phyloP scores from a whole-genome alignment of 2,329 filamentous ascomycete genomes.

The Fusarium sterilihyphosum region DNA sequence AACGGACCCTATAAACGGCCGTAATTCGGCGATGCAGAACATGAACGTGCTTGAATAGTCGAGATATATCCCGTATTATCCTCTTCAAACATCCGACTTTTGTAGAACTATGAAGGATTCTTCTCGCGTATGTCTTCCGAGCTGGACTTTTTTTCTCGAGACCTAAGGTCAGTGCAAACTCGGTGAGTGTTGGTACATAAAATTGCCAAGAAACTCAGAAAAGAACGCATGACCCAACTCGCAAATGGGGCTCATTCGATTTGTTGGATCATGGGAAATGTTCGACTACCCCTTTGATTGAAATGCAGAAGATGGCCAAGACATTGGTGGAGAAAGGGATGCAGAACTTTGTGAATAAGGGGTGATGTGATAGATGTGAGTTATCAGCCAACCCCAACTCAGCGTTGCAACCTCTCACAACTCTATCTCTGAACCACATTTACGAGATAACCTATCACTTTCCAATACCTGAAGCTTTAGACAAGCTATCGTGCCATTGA shows the following conservation, averaged over 20 bases:
- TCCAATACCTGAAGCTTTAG: too few species aligned
- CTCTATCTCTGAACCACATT: neutral
- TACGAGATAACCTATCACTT: neutral
- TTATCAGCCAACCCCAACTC: neutral
- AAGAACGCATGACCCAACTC: constrained; percentile 8
- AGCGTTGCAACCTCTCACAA: constrained; percentile 1
- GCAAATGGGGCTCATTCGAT: constrained; percentile 7
- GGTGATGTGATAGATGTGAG: neutral
- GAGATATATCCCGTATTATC: constrained; percentile 22
- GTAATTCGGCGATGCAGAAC: constrained; percentile 31
- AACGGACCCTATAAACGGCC: constrained; percentile 27
- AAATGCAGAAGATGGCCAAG: constrained; percentile 16
- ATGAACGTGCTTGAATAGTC: constrained; percentile 1
- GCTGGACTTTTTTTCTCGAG: neutral
- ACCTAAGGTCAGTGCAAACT: neutral
- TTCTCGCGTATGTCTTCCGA: constrained; percentile 5
- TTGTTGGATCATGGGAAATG: neutral
- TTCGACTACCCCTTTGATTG: neutral
- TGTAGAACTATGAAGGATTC: neutral
- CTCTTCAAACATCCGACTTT: constrained; percentile 21
- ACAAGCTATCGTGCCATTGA: neutral
- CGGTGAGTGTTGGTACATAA: neutral
- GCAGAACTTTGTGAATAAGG: constrained; percentile 10
- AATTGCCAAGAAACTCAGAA: constrained; percentile 6
- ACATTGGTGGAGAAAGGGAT: constrained; percentile 3